Evolutionary conservation across 2,329 filamentous ascomycete genomes (phyloP).

Genomic region (Atkinsonella texensis): DNA sequence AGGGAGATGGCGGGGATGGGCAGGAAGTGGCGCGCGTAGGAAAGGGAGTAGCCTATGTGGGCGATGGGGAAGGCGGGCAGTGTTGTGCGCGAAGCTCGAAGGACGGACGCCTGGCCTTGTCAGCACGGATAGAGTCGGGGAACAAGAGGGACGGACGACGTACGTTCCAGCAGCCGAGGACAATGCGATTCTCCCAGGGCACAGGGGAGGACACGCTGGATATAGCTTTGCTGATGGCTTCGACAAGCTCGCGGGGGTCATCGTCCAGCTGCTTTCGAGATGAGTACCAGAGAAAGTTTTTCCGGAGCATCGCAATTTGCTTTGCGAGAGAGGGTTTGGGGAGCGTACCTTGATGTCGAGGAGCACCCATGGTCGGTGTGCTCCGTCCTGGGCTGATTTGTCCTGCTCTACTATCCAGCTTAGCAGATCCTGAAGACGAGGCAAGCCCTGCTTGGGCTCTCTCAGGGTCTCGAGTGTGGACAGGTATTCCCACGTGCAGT

Average conservation of each 20-base stretch:
- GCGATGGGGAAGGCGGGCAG: slow-evolving; percentile 52
- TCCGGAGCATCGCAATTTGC: neutral
- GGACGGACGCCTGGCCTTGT: slow-evolving; percentile 45
- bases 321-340: neutral
- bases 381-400: slow-evolving; percentile 29
- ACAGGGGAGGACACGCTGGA: slow-evolving; percentile 32
- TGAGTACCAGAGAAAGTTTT: neutral
- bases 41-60: slow-evolving; percentile 55
- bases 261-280: slow-evolving; percentile 46
- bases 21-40: slow-evolving; percentile 63
- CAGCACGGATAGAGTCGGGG: neutral
- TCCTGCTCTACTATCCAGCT: slow-evolving; percentile 48
- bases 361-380: slow-evolving; percentile 64
- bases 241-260: slow-evolving; percentile 57
- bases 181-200: slow-evolving; percentile 61
- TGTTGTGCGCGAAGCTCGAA: slow-evolving; percentile 48
- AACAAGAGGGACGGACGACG: slow-evolving; percentile 8
- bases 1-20: slow-evolving; percentile 54
- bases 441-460: slow-evolving; percentile 59
- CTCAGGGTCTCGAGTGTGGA: slow-evolving; percentile 53
- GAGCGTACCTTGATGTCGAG: slow-evolving; percentile 70
- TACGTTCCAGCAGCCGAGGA: slow-evolving; percentile 76
- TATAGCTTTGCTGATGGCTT: slow-evolving; percentile 53
- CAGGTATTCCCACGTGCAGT: slow-evolving; percentile 67
- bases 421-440: slow-evolving; percentile 62